Conservation (phyloP, 495 filamentous ascomycete species). For the Gamarada debralockiae region DNA sequence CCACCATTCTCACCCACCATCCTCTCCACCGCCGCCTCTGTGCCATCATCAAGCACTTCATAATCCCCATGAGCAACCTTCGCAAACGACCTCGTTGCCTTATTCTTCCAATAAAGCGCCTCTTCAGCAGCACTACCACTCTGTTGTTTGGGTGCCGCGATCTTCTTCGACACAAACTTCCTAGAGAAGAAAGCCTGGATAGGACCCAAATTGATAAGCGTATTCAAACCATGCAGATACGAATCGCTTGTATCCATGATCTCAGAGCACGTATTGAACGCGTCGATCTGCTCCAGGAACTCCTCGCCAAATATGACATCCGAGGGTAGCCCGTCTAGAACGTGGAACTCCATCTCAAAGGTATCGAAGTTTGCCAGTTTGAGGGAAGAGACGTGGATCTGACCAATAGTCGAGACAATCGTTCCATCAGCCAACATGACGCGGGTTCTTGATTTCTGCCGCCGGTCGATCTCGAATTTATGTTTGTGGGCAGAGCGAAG, state of each 20-base stretch:
- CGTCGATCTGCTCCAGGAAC: slow-evolving; percentile 13
- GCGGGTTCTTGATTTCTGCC: background rate
- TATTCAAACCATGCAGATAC: background rate
- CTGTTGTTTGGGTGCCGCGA: too few species aligned
- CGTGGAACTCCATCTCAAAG: slow-evolving; percentile 10
- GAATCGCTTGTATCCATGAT: background rate
- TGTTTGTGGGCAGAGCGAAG: background rate
- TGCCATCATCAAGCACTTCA: too few species aligned
- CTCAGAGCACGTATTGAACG: slow-evolving; percentile 3
- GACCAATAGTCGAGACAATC: background rate
- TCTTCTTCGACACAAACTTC: too few species aligned
- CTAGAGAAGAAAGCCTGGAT: background rate
- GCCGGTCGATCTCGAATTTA: slow-evolving; percentile 2
- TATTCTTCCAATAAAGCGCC: too few species aligned
- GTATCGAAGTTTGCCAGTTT: background rate
- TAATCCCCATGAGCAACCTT: too few species aligned
- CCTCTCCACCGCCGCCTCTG: too few species aligned
- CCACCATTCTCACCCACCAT: too few species aligned
- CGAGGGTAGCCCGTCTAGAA: slow-evolving; percentile 1
- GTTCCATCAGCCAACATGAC: slow-evolving; percentile 1
- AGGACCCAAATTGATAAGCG: slow-evolving; percentile 5
- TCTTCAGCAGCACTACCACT: too few species aligned
- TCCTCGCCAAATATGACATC: slow-evolving; percentile 17
- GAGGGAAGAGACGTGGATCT: background rate
- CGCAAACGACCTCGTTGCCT: too few species aligned